These are phyloP conservation scores for Pelargonium australe DNA, from an alignment of 441 rosid genomes.

Conservation along the genomic window DNA sequence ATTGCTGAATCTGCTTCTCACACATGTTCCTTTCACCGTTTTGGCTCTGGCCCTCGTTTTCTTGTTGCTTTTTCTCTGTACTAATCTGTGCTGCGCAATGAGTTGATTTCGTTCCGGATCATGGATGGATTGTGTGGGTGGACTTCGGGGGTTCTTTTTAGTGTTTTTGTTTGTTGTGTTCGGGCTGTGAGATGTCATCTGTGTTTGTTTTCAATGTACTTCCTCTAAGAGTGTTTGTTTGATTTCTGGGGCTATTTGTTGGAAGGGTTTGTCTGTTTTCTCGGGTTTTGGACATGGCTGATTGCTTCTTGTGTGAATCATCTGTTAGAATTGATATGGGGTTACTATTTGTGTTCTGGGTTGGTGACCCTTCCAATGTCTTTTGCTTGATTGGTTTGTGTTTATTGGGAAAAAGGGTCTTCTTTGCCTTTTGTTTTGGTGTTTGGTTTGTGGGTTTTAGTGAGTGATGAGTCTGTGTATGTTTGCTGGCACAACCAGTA, in stretches of 20 bases:
- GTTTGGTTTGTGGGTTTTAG: not conserved
- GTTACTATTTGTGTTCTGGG: not conserved
- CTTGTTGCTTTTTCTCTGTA: not conserved
- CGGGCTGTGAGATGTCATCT: not conserved
- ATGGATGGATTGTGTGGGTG: not conserved
- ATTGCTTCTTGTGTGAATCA: too few relatives aligned
- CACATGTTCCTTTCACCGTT: not conserved
- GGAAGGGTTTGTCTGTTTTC: not conserved
- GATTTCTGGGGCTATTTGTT: not conserved
- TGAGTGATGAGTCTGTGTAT: not conserved
- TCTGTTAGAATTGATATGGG: not conserved
- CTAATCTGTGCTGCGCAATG: not conserved
- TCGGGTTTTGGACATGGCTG: not conserved
- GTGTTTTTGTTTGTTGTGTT: constrained; percentile 3
- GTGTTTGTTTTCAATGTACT: not conserved
- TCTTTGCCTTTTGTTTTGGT: not conserved
- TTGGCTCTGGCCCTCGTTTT: not conserved
- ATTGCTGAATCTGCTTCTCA: not conserved
- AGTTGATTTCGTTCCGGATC: constrained; percentile 1
- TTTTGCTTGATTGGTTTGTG: constrained; percentile 5
- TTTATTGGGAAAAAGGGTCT: not conserved
- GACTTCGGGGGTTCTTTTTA: not conserved
- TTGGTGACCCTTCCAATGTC: not conserved
- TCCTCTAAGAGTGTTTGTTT: not conserved
- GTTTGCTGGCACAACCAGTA: not conserved